Base-by-base conservation (phyloP, 495 filamentous ascomycete species). In the Penicillium coffeae region DNA sequence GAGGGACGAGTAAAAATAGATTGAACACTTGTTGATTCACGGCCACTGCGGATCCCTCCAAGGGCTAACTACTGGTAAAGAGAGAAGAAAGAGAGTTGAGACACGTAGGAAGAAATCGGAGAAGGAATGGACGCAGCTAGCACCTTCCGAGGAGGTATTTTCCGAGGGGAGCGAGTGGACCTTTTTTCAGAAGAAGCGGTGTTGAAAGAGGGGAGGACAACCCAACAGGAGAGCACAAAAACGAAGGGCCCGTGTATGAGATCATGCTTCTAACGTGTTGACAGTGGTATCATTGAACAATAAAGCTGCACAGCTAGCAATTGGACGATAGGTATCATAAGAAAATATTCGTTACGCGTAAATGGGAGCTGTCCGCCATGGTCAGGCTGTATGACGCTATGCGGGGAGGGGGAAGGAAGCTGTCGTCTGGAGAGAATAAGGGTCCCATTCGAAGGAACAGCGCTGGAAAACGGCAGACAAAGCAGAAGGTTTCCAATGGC, bases 241-340 rank as follows among this genome's bases (percentile, higher is more conserved):
- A 57, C 51, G 57, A 66, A 58, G 64, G 63, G 52, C 51, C 60
- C 53, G 54, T 68, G 57, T 67, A 56, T 56, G 39, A 55, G 19
- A 45, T 56, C 48, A 57, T 56, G 52, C 55, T 57, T 65, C 62
- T 65, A 63, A 63, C 59, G 59, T 46, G 47, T 43, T 48, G 51
- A 59, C 57, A 59, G 45, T 66, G 64, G 64, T 66, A 66, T 66
- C 64, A 63, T 64, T 45, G 48, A 63, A 49, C 47, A 49, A 39
- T 10, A 30, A 46, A 34, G 47, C 21, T 16, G 41, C 41, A 16
- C 41, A 43, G 47, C 47, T 45, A 51, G 21, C 36, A 53, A 53
- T 32, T 34, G 33, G 34, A 48, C 54, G 18, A 51, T 52, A 54
- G 47, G 50, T 59, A 62, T 62, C 56, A 59, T 45, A 33, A 47